Evolutionary conservation across 1,284 basidiomycete genomes (phyloP).

Genomic region (Sporisorium sorghi): DNA sequence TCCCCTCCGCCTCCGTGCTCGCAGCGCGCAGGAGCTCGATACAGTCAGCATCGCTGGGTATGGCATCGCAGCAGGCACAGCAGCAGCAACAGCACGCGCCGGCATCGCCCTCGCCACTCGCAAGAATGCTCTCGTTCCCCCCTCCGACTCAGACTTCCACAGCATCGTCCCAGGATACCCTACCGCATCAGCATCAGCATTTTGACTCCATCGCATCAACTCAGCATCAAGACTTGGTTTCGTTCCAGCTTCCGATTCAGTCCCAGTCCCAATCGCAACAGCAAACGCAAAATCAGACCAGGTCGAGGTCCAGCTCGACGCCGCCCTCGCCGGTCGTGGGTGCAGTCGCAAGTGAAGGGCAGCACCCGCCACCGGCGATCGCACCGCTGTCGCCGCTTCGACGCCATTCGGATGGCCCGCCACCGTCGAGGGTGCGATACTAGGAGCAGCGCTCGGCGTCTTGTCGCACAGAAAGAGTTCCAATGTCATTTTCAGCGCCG

Average conservation of each 20-base stretch:
- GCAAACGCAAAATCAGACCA: neutral
- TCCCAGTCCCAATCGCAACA: neutral
- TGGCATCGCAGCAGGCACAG: neutral
- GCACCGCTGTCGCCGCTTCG: slow-evolving; percentile 8
- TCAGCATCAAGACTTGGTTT: slow-evolving; percentile 2
- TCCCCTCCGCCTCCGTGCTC: slow-evolving; percentile 11
- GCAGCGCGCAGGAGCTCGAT: slow-evolving; percentile 23
- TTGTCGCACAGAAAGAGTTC: neutral
- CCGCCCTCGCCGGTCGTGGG: slow-evolving; percentile 13
- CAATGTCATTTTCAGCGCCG: neutral
- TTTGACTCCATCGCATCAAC: slow-evolving; percentile 5
- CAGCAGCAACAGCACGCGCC: slow-evolving; percentile 13
- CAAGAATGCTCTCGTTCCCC: slow-evolving; percentile 14
- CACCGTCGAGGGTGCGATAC: neutral
- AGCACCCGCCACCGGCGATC: neutral
- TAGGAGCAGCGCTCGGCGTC: neutral
- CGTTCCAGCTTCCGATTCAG: neutral
- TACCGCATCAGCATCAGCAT: neutral
- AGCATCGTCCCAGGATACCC: neutral
- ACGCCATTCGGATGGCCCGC: slow-evolving; percentile 26
- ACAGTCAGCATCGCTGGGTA: neutral
- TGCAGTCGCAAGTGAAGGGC: neutral
- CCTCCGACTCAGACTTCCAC: neutral
- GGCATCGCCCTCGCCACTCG: slow-evolving; percentile 19
- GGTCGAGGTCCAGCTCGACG: slow-evolving; percentile 2